A percentile compares a stretch with the other conserved stretches of the same genome.
These are phyloP conservation scores for Penicillium crustosum DNA, from an alignment of 2,329 filamentous ascomycete species.

Conservation along the genomic window DNA sequence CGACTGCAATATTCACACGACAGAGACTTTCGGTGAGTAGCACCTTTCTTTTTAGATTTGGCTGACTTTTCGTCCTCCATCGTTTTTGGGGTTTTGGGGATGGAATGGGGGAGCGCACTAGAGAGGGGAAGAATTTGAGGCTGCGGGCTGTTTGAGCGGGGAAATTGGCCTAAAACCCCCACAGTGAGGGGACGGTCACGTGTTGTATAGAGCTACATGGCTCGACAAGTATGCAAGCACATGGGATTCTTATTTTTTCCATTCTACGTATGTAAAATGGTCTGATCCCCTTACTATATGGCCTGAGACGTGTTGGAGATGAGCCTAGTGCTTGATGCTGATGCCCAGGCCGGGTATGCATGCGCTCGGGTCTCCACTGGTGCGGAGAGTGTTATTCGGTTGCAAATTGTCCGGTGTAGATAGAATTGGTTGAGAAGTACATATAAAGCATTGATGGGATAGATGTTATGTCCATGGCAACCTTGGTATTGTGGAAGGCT, in stretches of 20 bases:
- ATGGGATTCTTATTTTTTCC: not conserved
- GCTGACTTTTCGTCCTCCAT: conserved; percentile 43
- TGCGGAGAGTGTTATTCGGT: conserved; percentile 6
- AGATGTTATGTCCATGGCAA: not conserved
- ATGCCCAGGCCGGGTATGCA: conserved; percentile 5
- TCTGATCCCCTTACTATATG: not conserved
- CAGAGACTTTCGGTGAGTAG: conserved; percentile 47
- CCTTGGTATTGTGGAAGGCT: not conserved
- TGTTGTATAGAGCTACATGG: conserved; percentile 3
- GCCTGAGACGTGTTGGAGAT: not conserved
- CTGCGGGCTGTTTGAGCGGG: conserved; percentile 31
- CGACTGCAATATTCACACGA: conserved; percentile 51
- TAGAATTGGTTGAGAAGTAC: not conserved
- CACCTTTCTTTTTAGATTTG: conserved; percentile 44
- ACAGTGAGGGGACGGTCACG: conserved; percentile 27
- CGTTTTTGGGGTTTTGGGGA: conserved; percentile 19
- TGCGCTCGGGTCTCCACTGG: conserved; percentile 9
- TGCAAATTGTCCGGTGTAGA: not conserved
- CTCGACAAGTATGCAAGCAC: not conserved
- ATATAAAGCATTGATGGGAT: not conserved
- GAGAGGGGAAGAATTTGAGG: conserved; percentile 31
- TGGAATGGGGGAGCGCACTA: conserved; percentile 20
- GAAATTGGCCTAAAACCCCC: conserved; percentile 31
- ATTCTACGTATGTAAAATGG: not conserved
- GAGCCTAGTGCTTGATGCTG: not conserved